phyloP scores from a whole-genome alignment of 345 rosid genomes.

The Camelina hispida region DNA sequence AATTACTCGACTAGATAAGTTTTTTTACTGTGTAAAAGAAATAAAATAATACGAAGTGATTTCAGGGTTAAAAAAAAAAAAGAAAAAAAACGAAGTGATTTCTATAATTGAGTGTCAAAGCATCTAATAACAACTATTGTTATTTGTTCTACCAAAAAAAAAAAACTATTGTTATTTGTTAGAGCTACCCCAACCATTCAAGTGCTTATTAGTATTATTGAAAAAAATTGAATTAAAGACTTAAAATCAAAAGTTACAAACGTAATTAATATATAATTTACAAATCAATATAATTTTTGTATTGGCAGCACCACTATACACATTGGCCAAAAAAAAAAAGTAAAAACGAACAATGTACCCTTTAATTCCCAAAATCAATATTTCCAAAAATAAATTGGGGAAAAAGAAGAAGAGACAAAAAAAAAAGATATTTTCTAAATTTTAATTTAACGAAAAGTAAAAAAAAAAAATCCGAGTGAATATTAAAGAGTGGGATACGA shows the following conservation, averaged over 20 bases:
- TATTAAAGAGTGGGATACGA: slow-evolving; percentile 28
- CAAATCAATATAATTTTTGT: not conserved
- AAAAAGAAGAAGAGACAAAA: not conserved
- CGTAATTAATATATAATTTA: not conserved
- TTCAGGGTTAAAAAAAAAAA: no score
- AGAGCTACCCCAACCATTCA: not conserved
- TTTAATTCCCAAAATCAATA: not conserved
- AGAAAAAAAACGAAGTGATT: no score
- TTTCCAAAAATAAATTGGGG: not conserved
- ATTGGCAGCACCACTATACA: not conserved
- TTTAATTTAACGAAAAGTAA: not conserved
- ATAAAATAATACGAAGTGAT: not conserved
- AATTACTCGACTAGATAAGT: not conserved
- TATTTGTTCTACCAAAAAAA: no score
- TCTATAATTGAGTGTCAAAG: not conserved
- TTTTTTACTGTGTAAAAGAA: not conserved
- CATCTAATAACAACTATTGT: not conserved
- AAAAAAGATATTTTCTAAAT: not conserved
- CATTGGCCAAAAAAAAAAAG: no score
- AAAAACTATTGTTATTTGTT: no score
- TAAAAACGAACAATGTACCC: not conserved
- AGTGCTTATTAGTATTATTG: not conserved
- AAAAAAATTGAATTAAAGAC: no score
- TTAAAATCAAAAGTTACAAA: no score
- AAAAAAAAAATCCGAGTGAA: not conserved